Conservation (phyloP, 2,329 filamentous ascomycete genomes). For the Ophiostoma sp. region DNA sequence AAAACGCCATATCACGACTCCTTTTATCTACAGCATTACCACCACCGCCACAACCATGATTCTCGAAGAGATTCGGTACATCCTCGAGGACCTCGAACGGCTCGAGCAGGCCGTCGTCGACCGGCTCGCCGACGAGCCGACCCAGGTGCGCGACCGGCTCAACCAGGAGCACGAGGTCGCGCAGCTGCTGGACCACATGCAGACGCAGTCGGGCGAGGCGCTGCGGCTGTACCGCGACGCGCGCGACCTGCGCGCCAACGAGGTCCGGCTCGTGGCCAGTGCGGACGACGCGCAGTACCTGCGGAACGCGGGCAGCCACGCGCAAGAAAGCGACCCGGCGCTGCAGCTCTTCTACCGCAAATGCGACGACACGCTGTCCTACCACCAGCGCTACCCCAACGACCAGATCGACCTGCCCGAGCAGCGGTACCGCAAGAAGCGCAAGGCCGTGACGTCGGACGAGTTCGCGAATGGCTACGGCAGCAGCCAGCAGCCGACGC, state of each 20-base stretch:
- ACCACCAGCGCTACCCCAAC: constrained; percentile 87
- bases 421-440: constrained; percentile 73
- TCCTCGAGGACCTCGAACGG: constrained; percentile 94
- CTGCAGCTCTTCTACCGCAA: constrained; percentile 91
- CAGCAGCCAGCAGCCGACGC: constrained; percentile 40
- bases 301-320: too few species aligned
- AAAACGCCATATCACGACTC: background rate
- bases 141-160: constrained; percentile 84
- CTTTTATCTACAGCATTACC: background rate
- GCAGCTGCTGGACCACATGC: constrained; percentile 79
- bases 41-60: constrained; percentile 51
- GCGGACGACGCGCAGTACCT: constrained; percentile 44
- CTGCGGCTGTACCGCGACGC: constrained; percentile 79
- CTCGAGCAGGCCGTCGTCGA: constrained; percentile 91
- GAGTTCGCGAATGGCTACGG: background rate
- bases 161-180: constrained; percentile 88
- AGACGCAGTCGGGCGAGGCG: constrained; percentile 75
- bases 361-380: constrained; percentile 71
- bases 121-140: constrained; percentile 80
- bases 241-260: constrained; percentile 63
- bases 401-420: constrained; percentile 94
- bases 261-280: constrained; percentile 65
- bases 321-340: background rate
- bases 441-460: constrained; percentile 38
- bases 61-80: constrained; percentile 85